Evolutionary conservation across 2,329 filamentous ascomycete species (phyloP).

Genomic region (Aspergillus sojae): DNA sequence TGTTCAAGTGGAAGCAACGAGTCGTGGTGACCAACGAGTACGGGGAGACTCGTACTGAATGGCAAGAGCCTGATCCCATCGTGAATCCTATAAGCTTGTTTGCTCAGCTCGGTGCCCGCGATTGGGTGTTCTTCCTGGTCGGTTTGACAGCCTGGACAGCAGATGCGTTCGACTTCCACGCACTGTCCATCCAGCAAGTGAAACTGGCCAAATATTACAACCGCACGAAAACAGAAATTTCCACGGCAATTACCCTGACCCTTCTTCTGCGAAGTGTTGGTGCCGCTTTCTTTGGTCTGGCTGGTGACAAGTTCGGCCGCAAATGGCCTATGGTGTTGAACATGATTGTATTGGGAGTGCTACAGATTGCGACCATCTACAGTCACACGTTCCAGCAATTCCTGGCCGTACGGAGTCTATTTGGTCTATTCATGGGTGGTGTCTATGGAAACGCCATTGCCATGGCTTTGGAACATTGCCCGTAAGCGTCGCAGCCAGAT

Average conservation of each 20-base stretch:
- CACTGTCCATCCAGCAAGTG: constrained; percentile 74
- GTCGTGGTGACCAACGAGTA: constrained; percentile 58
- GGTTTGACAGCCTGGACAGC: constrained; percentile 77
- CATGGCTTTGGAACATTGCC: constrained; percentile 76
- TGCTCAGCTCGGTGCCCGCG: constrained; percentile 62
- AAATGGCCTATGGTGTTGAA: constrained; percentile 81
- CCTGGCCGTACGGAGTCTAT: constrained; percentile 71
- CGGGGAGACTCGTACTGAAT: constrained; percentile 68
- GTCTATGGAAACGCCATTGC: constrained; percentile 78
- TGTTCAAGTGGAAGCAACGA: constrained; percentile 75
- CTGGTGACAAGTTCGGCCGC: constrained; percentile 76
- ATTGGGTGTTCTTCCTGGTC: constrained; percentile 77
- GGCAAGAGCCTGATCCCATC: constrained; percentile 67
- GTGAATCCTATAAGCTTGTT: constrained; percentile 72
- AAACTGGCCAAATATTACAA: constrained; percentile 66
- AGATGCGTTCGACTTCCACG: constrained; percentile 83
- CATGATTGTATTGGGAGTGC: constrained; percentile 70
- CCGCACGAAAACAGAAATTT: constrained; percentile 68
- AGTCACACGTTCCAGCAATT: constrained; percentile 71
- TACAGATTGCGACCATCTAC: constrained; percentile 81
- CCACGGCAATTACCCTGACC: constrained; percentile 64
- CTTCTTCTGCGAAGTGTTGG: constrained; percentile 74
- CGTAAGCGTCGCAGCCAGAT: constrained; percentile 32
- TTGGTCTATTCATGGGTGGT: constrained; percentile 79
- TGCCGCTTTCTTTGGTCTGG: constrained; percentile 73